A percentile compares a stretch with the other conserved stretches of the same genome.
Evolutionary conservation across 2,329 filamentous ascomycete genomes (phyloP).

Genomic region (Venturia nashicola): DNA sequence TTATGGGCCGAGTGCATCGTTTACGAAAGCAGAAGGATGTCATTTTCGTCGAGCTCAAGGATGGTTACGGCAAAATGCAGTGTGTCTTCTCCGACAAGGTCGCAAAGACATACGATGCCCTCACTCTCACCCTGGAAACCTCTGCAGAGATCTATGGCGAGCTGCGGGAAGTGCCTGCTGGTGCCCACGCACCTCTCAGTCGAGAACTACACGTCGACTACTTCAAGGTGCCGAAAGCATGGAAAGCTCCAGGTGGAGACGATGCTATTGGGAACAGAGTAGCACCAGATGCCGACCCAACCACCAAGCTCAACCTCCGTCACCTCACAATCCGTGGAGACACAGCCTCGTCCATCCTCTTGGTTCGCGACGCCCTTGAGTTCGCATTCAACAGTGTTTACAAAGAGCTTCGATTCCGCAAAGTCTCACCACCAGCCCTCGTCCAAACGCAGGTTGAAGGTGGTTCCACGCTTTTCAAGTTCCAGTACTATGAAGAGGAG

Average conservation of each 20-base stretch:
- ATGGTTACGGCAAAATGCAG: conserved; percentile 77
- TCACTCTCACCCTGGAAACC: conserved; percentile 78
- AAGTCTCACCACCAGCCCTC: conserved; percentile 80
- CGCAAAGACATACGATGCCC: conserved; percentile 81
- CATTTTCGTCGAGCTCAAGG: conserved; percentile 74
- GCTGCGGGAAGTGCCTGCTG: conserved; percentile 67
- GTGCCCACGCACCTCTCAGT: conserved; percentile 66
- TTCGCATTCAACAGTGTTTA: conserved; percentile 70
- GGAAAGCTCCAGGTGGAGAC: conserved; percentile 69
- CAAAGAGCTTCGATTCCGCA: conserved; percentile 62
- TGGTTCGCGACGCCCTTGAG: conserved; percentile 71
- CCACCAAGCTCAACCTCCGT: conserved; percentile 67
- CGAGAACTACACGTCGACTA: conserved; percentile 87
- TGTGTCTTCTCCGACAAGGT: conserved; percentile 71
- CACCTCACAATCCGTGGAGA: conserved; percentile 81
- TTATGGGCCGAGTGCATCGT: conserved; percentile 73
- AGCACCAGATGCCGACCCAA: conserved; percentile 53
- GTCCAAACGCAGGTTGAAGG: conserved; percentile 95
- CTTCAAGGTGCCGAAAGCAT: conserved; percentile 57
- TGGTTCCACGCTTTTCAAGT: conserved; percentile 78
- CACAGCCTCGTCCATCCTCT: conserved; percentile 71
- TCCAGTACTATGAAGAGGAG: conserved; percentile 79
- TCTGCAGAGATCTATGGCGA: conserved; percentile 74
- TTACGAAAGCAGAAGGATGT: conserved; percentile 71
- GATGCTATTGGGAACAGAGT: conserved; percentile 85